Conservation (phyloP, 352 stramenopile species). For the Elongisporangium anandrum region DNA sequence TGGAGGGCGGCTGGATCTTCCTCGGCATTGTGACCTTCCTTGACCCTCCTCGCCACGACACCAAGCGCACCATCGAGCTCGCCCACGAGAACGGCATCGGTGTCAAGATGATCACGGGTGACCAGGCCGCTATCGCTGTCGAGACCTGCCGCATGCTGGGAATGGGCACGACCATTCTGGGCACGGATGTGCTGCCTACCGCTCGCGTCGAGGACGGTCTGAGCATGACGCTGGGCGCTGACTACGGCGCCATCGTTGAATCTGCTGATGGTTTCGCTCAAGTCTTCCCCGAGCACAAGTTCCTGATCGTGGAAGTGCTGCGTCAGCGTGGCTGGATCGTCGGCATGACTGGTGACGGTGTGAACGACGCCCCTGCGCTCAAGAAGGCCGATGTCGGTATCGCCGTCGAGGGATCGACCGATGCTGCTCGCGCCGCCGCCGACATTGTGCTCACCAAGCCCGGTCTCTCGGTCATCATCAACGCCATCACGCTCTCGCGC, state of each 20-base stretch:
- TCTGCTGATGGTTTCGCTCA: constrained; percentile 93
- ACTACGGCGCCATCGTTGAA: constrained; percentile 87
- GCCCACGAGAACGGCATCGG: constrained; percentile 89
- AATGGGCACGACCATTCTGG: constrained; percentile 87
- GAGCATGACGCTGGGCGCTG: constrained; percentile 38
- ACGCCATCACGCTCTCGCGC: constrained; percentile 86
- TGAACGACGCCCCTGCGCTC: constrained; percentile 65
- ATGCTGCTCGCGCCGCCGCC: constrained; percentile 86
- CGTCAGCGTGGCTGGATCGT: constrained; percentile 68
- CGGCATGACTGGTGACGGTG: constrained; percentile 76
- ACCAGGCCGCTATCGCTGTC: constrained; percentile 92
- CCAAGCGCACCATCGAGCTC: constrained; percentile 90
- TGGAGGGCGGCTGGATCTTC: constrained; percentile 89
- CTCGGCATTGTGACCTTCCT: constrained; percentile 94
- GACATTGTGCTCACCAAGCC: constrained; percentile 94
- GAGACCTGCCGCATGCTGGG: constrained; percentile 91
- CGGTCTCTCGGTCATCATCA: constrained; percentile 90
- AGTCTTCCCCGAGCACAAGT: constrained; percentile 92
- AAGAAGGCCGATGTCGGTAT: constrained; percentile 76
- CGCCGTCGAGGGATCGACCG: constrained; percentile 78
- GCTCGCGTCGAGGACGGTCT: constrained; percentile 57
- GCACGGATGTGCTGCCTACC: constrained; percentile 66
- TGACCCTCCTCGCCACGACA: constrained; percentile 94
- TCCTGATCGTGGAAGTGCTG: constrained; percentile 86
- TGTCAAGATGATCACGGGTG: constrained; percentile 98